Conservation (phyloP, 192 early-diverging fungal species). For the Coemansia guatemalensis region DNA sequence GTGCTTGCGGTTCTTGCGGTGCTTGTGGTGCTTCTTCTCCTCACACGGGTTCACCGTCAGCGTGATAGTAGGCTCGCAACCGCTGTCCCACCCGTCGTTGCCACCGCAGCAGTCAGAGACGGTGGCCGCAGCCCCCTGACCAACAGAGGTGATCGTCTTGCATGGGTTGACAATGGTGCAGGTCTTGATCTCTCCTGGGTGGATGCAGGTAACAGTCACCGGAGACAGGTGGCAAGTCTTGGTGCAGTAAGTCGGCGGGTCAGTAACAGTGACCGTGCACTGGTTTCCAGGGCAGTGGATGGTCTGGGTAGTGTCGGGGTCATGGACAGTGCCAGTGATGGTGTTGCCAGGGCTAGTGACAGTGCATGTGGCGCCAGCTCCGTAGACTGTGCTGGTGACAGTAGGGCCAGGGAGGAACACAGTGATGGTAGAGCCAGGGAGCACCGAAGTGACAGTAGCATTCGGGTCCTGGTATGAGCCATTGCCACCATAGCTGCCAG, state of each 20-base stretch:
- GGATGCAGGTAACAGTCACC: conserved; percentile 45
- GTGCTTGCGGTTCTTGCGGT: conserved; percentile 14
- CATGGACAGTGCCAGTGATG: conserved; percentile 26
- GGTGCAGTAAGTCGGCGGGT: conserved; percentile 26
- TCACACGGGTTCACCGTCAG: conserved; percentile 50
- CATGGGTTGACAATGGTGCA: conserved; percentile 50
- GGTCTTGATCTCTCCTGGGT: conserved; percentile 44
- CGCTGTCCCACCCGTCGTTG: background rate
- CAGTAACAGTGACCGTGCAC: conserved; percentile 27
- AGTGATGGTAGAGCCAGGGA: conserved; percentile 27
- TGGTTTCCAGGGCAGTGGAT: conserved; percentile 34
- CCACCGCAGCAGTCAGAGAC: conserved; percentile 16
- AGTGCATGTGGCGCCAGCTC: conserved; percentile 31
- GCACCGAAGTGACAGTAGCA: conserved; percentile 22
- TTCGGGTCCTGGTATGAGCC: conserved; percentile 7
- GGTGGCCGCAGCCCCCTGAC: conserved; percentile 30
- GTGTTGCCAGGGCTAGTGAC: conserved; percentile 25
- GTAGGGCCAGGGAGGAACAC: conserved; percentile 28
- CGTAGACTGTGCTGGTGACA: conserved; percentile 29
- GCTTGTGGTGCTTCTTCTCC: conserved; percentile 34
- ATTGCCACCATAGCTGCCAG: conserved; percentile 18
- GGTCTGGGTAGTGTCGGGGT: conserved; percentile 33
- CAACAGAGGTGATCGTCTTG: conserved; percentile 30
- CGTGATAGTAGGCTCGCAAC: conserved; percentile 44
- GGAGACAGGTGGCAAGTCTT: conserved; percentile 52